phyloP scores from a whole-genome alignment of 2,329 filamentous ascomycete genomes.

The Fulvia fulva region DNA sequence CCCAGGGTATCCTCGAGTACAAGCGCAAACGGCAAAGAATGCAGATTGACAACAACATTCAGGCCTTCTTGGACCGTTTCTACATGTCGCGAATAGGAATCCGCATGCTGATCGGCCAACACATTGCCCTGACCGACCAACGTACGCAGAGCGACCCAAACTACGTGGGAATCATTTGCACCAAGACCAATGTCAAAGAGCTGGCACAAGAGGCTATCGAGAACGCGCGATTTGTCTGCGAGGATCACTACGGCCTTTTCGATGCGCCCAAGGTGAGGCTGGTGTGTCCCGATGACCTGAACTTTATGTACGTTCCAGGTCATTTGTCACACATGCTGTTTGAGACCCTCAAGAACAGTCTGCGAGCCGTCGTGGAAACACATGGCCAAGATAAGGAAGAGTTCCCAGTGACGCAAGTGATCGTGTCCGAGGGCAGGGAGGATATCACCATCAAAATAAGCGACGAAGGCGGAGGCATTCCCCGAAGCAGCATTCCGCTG shows the following conservation, averaged over 20 bases:
- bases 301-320: slow-evolving; percentile 99
- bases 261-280: slow-evolving; percentile 95
- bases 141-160: slow-evolving; percentile 82
- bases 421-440: slow-evolving; percentile 95
- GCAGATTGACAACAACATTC: slow-evolving; percentile 97
- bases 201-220: slow-evolving; percentile 96
- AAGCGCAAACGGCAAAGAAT: slow-evolving; percentile 94
- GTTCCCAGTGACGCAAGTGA: slow-evolving; percentile 94
- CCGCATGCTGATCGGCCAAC: slow-evolving; percentile 97
- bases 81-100: slow-evolving; percentile 99
- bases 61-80: slow-evolving; percentile 95
- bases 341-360: slow-evolving; percentile 96
- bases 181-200: slow-evolving; percentile 93
- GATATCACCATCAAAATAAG: slow-evolving; percentile 99
- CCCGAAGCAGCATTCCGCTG: slow-evolving; percentile 84
- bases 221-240: slow-evolving; percentile 97
- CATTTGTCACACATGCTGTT: slow-evolving; percentile 99
- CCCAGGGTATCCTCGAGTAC: slow-evolving; percentile 96
- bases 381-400: slow-evolving; percentile 94
- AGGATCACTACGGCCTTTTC: slow-evolving; percentile 96
- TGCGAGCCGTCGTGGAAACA: slow-evolving; percentile 92
- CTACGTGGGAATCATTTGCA: slow-evolving; percentile 98
- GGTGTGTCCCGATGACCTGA: slow-evolving; percentile 77
- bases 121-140: slow-evolving; percentile 94
- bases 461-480: slow-evolving; percentile 94